Percentiles rank a stretch among this genome's conserved stretches.
Evolutionary conservation across 208 protist species (phyloP).

Genomic region (Polymyxa betae): DNA sequence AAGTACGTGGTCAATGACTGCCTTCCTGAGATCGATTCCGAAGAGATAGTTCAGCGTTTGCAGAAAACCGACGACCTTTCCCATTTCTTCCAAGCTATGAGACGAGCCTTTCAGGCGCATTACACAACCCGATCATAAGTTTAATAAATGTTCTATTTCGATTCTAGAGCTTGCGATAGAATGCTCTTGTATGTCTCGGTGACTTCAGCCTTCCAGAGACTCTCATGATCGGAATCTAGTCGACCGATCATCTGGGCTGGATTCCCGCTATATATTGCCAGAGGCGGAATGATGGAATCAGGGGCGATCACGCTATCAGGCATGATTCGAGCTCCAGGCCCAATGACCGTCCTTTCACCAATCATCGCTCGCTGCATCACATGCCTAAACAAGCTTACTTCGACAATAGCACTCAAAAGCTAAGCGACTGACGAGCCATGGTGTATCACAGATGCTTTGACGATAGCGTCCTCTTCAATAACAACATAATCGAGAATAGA

Average conservation of each 20-base stretch:
- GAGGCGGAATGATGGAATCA: not conserved
- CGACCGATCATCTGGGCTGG: not conserved
- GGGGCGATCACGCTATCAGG: not conserved
- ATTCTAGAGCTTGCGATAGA: not conserved
- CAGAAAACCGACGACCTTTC: not conserved
- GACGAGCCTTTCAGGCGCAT: not conserved
- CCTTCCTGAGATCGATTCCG: not conserved
- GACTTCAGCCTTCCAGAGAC: not conserved
- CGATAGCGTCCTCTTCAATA: not conserved
- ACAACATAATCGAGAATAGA: not conserved
- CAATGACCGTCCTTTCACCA: not conserved
- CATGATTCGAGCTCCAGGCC: not conserved
- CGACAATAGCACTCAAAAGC: not conserved
- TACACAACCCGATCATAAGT: not conserved
- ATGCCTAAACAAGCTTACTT: not conserved
- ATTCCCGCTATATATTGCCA: not conserved
- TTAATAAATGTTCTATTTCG: not conserved
- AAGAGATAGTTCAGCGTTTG: not conserved
- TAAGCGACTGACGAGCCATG: not conserved
- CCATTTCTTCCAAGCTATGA: not conserved
- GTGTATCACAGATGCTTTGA: not conserved
- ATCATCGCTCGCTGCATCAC: not conserved
- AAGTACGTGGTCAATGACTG: not conserved
- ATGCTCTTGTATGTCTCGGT: not conserved
- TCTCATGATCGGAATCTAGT: not conserved